phyloP scores from a whole-genome alignment of 208 protist species.

The Leishmania gerbilli region DNA sequence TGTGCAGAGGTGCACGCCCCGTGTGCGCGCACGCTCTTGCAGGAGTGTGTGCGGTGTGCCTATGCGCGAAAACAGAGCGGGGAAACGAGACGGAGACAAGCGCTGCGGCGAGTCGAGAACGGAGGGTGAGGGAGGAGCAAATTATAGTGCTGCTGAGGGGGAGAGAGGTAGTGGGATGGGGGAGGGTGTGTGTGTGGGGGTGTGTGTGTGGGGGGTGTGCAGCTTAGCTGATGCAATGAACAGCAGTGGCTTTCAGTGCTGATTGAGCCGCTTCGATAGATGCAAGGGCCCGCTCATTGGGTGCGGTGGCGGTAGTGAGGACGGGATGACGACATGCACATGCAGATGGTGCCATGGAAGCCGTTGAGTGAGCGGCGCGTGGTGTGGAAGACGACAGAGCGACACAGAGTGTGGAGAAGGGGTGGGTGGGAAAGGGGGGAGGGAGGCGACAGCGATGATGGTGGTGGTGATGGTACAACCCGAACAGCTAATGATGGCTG shows the following conservation, averaged over 20 bases:
- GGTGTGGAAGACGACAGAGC: not conserved
- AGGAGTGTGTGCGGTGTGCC: not conserved
- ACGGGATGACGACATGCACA: not conserved
- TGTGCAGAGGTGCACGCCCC: not conserved
- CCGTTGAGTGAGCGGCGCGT: not conserved
- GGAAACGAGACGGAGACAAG: not conserved
- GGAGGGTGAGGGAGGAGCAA: not conserved
- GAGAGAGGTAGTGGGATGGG: not conserved
- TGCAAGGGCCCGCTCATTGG: not conserved
- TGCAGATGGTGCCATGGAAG: not conserved
- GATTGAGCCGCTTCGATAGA: not conserved
- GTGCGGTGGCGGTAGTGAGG: not conserved
- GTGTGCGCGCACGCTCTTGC: not conserved
- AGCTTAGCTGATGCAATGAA: not conserved
- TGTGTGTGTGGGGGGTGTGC: not conserved
- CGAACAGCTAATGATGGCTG: not conserved
- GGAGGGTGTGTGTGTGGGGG: not conserved
- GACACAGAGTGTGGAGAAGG: not conserved
- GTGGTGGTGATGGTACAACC: not conserved
- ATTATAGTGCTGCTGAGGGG: not conserved
- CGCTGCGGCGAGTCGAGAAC: not conserved
- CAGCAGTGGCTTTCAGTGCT: not conserved
- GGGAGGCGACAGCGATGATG: not conserved
- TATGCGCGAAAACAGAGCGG: not conserved
- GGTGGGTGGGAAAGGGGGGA: not conserved